These are phyloP conservation scores for Fraxinus anomala DNA, from an alignment of 257 asterid genomes.

Conservation along the genomic window DNA sequence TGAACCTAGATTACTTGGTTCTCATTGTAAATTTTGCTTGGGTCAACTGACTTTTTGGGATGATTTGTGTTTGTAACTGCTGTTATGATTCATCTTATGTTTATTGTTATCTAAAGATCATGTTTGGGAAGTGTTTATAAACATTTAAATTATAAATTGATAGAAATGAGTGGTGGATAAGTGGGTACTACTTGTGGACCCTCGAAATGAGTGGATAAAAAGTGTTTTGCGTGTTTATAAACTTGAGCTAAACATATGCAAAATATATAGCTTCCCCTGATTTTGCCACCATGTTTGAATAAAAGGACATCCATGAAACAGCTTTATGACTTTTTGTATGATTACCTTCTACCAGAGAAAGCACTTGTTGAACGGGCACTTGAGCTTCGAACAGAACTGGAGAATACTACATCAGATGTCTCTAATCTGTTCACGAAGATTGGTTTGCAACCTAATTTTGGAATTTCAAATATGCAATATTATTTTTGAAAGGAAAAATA, in stretches of 20 bases:
- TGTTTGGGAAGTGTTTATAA: no score
- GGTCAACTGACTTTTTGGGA: neutral
- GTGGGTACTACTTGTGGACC: no score
- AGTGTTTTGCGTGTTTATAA: no score
- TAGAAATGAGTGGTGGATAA: no score
- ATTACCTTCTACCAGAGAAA: constrained; percentile 61
- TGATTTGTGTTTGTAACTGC: neutral
- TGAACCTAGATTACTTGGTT: constrained; percentile 2
- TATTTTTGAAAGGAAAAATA: neutral
- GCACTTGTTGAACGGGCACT: constrained; percentile 84
- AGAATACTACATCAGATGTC: constrained; percentile 86
- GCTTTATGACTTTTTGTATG: constrained; percentile 18
- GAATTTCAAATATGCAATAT: neutral
- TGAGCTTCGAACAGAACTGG: constrained; percentile 90
- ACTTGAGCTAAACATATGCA: no score
- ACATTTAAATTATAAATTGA: no score
- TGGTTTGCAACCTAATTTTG: constrained; percentile 53
- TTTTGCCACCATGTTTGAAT: constrained; percentile 10
- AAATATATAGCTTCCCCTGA: neutral
- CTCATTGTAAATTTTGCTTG: neutral
- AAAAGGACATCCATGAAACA: neutral
- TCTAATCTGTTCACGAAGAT: constrained; percentile 85
- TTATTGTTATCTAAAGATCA: constrained; percentile 6
- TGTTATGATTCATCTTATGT: neutral
- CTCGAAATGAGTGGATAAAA: no score